Percentiles rank a stretch among this genome's conserved stretches.
These are phyloP conservation scores for Tubosaeta brunneosetosa DNA, from an alignment of 768 basidiomycete genomes.

Conservation along the genomic window DNA sequence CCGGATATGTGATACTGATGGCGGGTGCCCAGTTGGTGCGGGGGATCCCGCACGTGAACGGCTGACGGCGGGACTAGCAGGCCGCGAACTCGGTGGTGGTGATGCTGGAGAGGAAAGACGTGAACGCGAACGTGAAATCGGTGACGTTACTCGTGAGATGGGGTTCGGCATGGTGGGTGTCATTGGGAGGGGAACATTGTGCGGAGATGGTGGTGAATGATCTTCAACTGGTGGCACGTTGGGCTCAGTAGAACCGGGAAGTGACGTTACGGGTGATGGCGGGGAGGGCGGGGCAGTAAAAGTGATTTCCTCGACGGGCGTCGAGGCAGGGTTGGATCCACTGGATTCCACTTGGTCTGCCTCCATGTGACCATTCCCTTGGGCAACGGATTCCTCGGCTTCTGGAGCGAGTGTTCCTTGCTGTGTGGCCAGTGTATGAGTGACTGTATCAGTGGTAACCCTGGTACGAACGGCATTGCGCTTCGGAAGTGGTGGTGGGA, in stretches of 20 bases:
- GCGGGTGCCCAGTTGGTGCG: constrained; percentile 4
- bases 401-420: neutral
- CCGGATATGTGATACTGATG: constrained; percentile 7
- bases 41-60: constrained; percentile 27
- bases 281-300: constrained; percentile 13
- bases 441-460: constrained; percentile 9
- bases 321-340: constrained; percentile 15
- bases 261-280: neutral
- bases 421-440: neutral
- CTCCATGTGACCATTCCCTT: constrained; percentile 4
- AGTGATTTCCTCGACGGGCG: constrained; percentile 20
- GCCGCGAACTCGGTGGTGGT: constrained; percentile 32
- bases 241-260: constrained; percentile 9
- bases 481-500: constrained; percentile 50
- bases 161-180: constrained; percentile 23
- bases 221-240: constrained; percentile 1
- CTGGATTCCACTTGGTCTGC: constrained; percentile 6
- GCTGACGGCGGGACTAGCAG: constrained; percentile 15
- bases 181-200: constrained; percentile 19
- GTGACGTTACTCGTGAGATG: constrained; percentile 20
- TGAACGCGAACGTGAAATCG: constrained; percentile 33
- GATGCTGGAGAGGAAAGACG: constrained; percentile 22
- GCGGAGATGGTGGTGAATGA: constrained; percentile 19
- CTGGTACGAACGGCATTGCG: constrained; percentile 38
- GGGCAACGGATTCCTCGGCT: neutral